These are phyloP conservation scores for Phaeotremella fagi DNA, from an alignment of 768 basidiomycete species.

Conservation along the genomic window DNA sequence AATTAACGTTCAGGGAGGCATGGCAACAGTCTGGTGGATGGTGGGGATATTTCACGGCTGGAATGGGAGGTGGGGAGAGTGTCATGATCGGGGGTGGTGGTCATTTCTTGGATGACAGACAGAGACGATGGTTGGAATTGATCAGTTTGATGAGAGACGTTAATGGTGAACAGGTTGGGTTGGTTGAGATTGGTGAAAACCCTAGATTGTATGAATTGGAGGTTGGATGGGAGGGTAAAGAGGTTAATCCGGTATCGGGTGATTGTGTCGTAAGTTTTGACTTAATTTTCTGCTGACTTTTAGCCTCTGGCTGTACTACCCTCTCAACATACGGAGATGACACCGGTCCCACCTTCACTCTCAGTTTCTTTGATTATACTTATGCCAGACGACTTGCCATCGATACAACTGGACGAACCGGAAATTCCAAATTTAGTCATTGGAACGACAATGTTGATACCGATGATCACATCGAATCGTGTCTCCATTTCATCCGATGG, in stretches of 20 bases:
- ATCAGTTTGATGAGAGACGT: neutral
- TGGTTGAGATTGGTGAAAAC: neutral
- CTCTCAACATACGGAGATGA: neutral
- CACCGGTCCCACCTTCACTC: neutral
- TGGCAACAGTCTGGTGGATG: neutral
- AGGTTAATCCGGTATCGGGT: too few species aligned
- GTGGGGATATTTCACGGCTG: neutral
- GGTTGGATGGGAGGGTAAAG: neutral
- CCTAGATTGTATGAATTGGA: neutral
- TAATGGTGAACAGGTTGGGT: neutral
- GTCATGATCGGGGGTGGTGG: neutral
- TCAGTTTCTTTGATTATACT: neutral
- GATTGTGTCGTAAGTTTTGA: too few species aligned
- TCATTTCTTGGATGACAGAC: neutral
- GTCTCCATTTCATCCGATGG: neutral
- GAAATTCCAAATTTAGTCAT: constrained; percentile 14
- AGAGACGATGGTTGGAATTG: neutral
- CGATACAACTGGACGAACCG: neutral
- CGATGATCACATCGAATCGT: neutral
- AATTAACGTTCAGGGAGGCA: neutral
- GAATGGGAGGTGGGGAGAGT: neutral
- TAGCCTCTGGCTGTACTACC: neutral
- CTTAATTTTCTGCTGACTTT: too few species aligned
- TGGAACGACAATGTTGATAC: constrained; percentile 5
- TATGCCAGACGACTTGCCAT: neutral